Base-by-base conservation (phyloP, 2,329 filamentous ascomycete species). In the Venturia oleaginea region DNA sequence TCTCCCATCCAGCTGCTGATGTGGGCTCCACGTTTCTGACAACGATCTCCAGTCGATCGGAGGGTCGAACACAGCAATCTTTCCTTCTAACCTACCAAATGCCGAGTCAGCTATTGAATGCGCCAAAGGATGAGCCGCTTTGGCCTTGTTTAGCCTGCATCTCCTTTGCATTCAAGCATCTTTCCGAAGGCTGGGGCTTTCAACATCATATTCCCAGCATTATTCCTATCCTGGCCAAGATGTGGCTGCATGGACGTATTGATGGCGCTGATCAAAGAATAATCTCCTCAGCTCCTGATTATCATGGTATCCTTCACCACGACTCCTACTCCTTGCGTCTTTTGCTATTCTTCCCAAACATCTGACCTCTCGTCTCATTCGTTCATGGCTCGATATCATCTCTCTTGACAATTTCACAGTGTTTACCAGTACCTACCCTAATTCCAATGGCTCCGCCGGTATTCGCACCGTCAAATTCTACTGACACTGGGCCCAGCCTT, bases 181-280 rank as follows among this genome's bases (percentile, higher is more conserved):
- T 43, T 43, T 51, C 15, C 13, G 5, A 17, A 13, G 42, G 43
- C 43, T 32, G 51, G 19, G 51, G 27, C 51, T 34, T 0, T n/a
- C 15, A 30, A 34, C 19, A 37, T 34, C 51, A 34, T 57, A 15
- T 34, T 57, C 27, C 51, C 27, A 34, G 51, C 27, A 34, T 34
- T 22, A 10, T 32, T 34, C 30, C 51, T 57, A 5, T 6, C 27
- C 51, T 57, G 51, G 30, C 4, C 30, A 57, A 57, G 51, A 34
- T 57, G 30, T 37, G 51, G 51, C 51, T 57, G 51, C 51, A 57
- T 27, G 51, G 15, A 22, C 15, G 19, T 57, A 4, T 57, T 19
- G 51, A 57, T 37, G 51, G 51, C 51, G 30, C 51, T 57, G 51
- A 34, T 57, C 51, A 34, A 57, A 30, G 27, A 57, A 57, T 7